These are phyloP conservation scores for Salix brachista DNA, from an alignment of 345 rosid genomes.

Conservation along the genomic window DNA sequence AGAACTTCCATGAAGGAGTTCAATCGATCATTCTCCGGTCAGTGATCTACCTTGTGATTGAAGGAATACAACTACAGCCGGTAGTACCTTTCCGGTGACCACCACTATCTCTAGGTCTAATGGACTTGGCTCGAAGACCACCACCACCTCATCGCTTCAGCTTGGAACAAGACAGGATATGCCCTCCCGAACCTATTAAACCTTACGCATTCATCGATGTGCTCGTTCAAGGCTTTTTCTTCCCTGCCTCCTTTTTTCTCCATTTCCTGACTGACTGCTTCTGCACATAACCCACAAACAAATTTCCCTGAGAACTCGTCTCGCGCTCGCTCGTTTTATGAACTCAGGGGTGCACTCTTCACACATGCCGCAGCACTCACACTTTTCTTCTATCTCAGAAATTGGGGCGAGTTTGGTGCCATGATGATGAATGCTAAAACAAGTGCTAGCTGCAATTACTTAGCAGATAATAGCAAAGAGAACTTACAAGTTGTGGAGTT, in stretches of 20 bases:
- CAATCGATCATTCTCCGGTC: neutral
- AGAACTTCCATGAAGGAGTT: neutral
- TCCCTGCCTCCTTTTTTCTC: constrained; percentile 23
- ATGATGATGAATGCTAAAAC: too few relatives aligned
- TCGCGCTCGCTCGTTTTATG: constrained; percentile 16
- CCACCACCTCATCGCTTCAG: constrained; percentile 27
- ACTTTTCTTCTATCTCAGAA: constrained; percentile 17
- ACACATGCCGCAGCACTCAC: constrained; percentile 35
- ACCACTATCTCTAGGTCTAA: constrained; percentile 3
- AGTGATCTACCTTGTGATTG: constrained; percentile 13
- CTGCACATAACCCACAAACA: constrained; percentile 40
- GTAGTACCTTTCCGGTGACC: constrained; percentile 7
- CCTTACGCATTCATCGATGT: constrained; percentile 26
- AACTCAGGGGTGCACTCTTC: constrained; percentile 42
- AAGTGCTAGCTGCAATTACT: too few relatives aligned
- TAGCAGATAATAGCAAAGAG: too few relatives aligned
- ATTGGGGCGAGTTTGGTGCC: constrained; percentile 2
- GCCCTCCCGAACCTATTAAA: constrained; percentile 20
- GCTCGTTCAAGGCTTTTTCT: constrained; percentile 36
- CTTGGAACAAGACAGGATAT: constrained; percentile 24
- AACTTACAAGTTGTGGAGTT: too few relatives aligned
- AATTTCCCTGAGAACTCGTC: constrained; percentile 19
- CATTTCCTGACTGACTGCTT: constrained; percentile 30
- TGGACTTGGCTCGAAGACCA: too few relatives aligned
- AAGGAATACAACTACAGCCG: constrained; percentile 27